Conservation (phyloP, 371 early-diverging fungal species). For the Lichtheimia ramosa region DNA sequence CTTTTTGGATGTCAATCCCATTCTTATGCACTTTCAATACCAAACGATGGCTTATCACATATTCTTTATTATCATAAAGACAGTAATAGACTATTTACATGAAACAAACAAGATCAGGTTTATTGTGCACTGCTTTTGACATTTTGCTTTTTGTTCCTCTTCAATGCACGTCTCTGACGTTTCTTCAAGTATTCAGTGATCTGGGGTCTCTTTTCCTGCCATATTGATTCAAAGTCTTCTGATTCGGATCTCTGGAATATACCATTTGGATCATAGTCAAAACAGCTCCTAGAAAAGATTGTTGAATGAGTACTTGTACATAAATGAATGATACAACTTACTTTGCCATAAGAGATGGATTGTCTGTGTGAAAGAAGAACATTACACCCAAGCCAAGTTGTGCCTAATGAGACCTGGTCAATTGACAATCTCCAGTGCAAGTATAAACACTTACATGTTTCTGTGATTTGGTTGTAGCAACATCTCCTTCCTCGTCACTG, state of each 20-base stretch:
- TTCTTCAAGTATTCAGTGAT: slow-evolving; percentile 34
- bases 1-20: no score
- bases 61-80: no score
- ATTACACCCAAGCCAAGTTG: slow-evolving; percentile 32
- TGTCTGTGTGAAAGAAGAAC: slow-evolving; percentile 44
- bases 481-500: slow-evolving; percentile 6
- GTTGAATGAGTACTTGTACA: background rate
- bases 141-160: slow-evolving; percentile 8
- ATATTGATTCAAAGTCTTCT: slow-evolving; percentile 22
- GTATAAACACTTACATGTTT: slow-evolving; percentile 13
- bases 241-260: slow-evolving; percentile 26
- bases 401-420: slow-evolving; percentile 3
- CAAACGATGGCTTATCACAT: no score
- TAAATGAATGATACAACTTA: slow-evolving; percentile 10
- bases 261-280: slow-evolving; percentile 40
- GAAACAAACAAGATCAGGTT: background rate
- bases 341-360: slow-evolving; percentile 37
- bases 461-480: slow-evolving; percentile 6
- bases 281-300: slow-evolving; percentile 36
- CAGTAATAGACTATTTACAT: background rate
- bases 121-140: background rate
- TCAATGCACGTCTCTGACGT: slow-evolving; percentile 34
- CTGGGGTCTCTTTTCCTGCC: slow-evolving; percentile 27
- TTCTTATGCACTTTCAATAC: no score
- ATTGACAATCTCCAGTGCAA: background rate